These are phyloP conservation scores for Vigna nakashimae DNA, from an alignment of 306 rosid species.

Conservation along the genomic window DNA sequence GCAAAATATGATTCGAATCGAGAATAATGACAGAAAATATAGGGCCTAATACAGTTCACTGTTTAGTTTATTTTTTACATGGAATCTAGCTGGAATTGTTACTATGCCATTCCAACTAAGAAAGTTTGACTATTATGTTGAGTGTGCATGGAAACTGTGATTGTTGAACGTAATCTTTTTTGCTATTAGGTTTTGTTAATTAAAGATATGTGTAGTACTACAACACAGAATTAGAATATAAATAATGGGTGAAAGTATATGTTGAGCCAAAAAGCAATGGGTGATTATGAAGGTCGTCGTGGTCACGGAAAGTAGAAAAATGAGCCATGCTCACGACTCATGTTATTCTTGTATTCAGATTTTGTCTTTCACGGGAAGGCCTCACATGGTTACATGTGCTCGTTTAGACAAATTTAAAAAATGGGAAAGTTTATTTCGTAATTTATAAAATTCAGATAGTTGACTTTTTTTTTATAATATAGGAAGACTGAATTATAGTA, in stretches of 20 bases:
- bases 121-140: slow-evolving; percentile 36
- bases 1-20: not conserved
- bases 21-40: slow-evolving; percentile 19
- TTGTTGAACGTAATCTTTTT: slow-evolving; percentile 13
- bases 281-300: not conserved
- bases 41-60: slow-evolving; percentile 8
- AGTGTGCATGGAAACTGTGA: not conserved
- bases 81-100: slow-evolving; percentile 42
- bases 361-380: slow-evolving; percentile 42
- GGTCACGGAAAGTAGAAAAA: slow-evolving; percentile 14
- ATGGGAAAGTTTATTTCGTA: too few species aligned
- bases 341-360: slow-evolving; percentile 33
- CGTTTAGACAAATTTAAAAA: not conserved
- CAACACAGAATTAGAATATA: slow-evolving; percentile 1
- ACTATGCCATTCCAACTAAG: slow-evolving; percentile 33
- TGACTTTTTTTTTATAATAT: too few species aligned
- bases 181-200: slow-evolving; percentile 18
- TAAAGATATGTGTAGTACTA: slow-evolving; percentile 2
- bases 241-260: slow-evolving; percentile 9
- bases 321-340: slow-evolving; percentile 37
- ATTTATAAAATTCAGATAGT: too few species aligned
- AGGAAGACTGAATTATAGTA: too few species aligned
- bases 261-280: slow-evolving; percentile 20
- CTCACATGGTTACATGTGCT: slow-evolving; percentile 63
- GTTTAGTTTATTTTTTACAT: slow-evolving; percentile 22